Conservation (phyloP, 306 rosid genomes). For the Medicago lupulina region DNA sequence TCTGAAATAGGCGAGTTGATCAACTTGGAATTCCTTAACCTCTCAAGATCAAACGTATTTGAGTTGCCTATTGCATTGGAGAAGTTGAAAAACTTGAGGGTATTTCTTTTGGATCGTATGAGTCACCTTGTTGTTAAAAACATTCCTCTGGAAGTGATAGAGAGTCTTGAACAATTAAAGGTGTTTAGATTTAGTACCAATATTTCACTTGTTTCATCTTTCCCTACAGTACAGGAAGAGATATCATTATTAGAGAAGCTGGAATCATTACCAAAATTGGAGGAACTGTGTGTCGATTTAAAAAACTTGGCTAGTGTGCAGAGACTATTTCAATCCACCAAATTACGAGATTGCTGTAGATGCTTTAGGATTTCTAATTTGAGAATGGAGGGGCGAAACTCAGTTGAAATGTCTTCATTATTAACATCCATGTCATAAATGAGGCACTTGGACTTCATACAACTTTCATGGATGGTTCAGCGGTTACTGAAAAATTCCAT, state of each 20-base stretch:
- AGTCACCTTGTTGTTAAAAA: fast-evolving
- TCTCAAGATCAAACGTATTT: neutral
- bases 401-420: conserved; percentile 11
- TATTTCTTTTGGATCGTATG: neutral
- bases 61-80: neutral
- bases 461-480: neutral
- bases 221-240: neutral
- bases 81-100: conserved; percentile 16
- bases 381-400: neutral
- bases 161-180: neutral
- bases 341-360: neutral
- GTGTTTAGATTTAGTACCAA: conserved; percentile 15
- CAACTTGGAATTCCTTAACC: conserved; percentile 33
- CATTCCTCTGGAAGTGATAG: neutral
- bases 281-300: neutral
- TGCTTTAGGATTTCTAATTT: no score
- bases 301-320: neutral
- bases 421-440: neutral
- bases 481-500: neutral
- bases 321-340: conserved; percentile 5
- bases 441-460: neutral
- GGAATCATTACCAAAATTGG: conserved; percentile 16
- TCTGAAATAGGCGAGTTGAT: neutral
- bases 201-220: no score
- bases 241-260: conserved; percentile 12